Evolutionary conservation across 768 basidiomycete species (phyloP), one percentile per base, ranked within the genome.

Genomic region (Pleurotus tuber-regium): DNA sequence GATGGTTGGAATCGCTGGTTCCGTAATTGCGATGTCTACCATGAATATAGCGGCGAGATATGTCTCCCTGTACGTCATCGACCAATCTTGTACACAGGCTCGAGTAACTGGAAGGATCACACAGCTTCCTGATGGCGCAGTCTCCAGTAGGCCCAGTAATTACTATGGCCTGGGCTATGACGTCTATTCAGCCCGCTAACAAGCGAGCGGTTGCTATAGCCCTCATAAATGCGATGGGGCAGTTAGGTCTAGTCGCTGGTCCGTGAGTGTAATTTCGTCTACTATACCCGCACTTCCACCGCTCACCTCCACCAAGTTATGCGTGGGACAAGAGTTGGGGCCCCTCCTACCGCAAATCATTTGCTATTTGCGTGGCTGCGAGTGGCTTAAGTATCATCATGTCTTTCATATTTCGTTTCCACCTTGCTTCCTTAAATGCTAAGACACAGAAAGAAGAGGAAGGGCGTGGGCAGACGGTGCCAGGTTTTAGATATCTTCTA

Each of bases 321-420:
- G 46, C 46, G 12, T 47, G 46, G 46, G 46, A 47, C 30, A 25
- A 35, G 21, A n/a, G 12, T 10, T 47, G 46, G 51, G 38, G 51
- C 12, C 51, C 29, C 4, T 36, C 53, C 12, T 54, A 54, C 39
- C 35, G 47, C 16, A 50, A 31, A 12, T 54, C 53, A 11, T 54
- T 54, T 18, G 53, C 39, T 9, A 54, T 54, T 14, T 54, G 48
- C n/a, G 26, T 54, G 26, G 48, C 31, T 23, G 53, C 53, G 18
- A 39, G 48, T 25, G 40, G 39, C 12, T 24, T 54, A n/a, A 49
- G 48, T 10, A 54, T 54, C 23, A 25, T 49, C 10, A 54, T 54
- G 53, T 54, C 48, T 7, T 42, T 41, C 25, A 21, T 54, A 10
- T 54, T 51, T 25, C 30, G 48, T 6, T 41, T 35, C 26, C 53